Evolutionary conservation across 495 filamentous ascomycete species (phyloP).

Genomic region (Darksidea phi): DNA sequence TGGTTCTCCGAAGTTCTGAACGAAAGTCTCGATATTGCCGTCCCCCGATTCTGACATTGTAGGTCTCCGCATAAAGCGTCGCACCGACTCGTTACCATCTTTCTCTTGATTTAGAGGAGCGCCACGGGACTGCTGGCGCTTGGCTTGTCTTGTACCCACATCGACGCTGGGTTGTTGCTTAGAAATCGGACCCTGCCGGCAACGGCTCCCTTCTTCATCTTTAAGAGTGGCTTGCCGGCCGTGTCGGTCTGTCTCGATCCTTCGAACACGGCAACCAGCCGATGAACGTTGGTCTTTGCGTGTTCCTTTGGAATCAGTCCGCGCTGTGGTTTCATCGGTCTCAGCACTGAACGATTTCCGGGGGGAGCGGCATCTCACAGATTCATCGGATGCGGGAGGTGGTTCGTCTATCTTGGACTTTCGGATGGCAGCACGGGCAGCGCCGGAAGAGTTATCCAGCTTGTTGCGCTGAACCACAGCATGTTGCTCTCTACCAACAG

Average conservation of each 20-base stretch:
- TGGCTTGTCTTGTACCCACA: neutral
- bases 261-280: conserved; percentile 17
- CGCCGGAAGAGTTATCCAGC: neutral
- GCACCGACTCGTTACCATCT: neutral
- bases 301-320: neutral
- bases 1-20: conserved; percentile 19
- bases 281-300: neutral
- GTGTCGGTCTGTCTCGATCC: neutral
- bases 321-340: neutral
- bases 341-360: conserved; percentile 17
- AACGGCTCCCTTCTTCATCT: neutral
- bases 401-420: neutral
- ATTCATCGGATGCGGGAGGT: conserved; percentile 1
- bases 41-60: neutral
- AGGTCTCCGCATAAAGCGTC: neutral
- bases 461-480: neutral
- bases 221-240: neutral
- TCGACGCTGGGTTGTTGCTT: neutral
- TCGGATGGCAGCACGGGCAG: conserved; percentile 5
- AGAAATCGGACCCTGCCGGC: neutral
- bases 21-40: conserved; percentile 2
- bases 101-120: conserved; percentile 1
- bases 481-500: neutral
- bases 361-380: conserved; percentile 12
- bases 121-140: neutral